phyloP scores from a whole-genome alignment of 345 rosid species.

The Tarenaya hassleriana region DNA sequence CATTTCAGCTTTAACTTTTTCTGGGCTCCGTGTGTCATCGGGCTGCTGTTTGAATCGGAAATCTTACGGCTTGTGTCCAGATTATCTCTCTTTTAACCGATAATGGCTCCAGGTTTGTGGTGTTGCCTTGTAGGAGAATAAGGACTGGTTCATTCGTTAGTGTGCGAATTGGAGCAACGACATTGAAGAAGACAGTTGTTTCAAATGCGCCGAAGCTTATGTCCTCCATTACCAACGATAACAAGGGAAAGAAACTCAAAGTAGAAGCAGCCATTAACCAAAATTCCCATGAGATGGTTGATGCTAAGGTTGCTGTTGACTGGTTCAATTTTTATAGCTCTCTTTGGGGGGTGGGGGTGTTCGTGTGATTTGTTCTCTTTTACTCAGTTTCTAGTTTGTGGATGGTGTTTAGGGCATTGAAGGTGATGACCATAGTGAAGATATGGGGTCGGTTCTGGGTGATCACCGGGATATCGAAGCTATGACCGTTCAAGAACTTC shows the following conservation, averaged over 20 bases:
- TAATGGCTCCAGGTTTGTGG: slow-evolving; percentile 34
- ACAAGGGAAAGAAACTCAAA: slow-evolving; percentile 35
- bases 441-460: slow-evolving; percentile 33
- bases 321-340: too few species aligned
- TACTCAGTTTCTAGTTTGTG: neutral
- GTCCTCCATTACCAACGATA: slow-evolving; percentile 27
- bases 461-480: slow-evolving; percentile 40
- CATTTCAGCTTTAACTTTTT: slow-evolving; percentile 2
- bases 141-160: slow-evolving; percentile 26
- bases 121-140: slow-evolving; percentile 35
- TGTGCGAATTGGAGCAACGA: slow-evolving; percentile 29
- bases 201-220: slow-evolving; percentile 29
- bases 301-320: slow-evolving; percentile 25
- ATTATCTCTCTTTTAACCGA: neutral
- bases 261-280: slow-evolving; percentile 16
- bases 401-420: slow-evolving; percentile 15
- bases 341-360: too few species aligned
- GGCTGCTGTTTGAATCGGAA: slow-evolving; percentile 10
- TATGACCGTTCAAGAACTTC: slow-evolving; percentile 75
- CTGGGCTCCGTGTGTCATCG: slow-evolving; percentile 12
- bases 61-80: slow-evolving; percentile 3
- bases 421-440: slow-evolving; percentile 15
- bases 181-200: slow-evolving; percentile 33
- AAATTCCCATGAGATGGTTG: slow-evolving; percentile 19
- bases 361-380: neutral